These are phyloP conservation scores for Aspergillus ustus DNA, from an alignment of 2,329 filamentous ascomycete genomes.

Conservation along the genomic window DNA sequence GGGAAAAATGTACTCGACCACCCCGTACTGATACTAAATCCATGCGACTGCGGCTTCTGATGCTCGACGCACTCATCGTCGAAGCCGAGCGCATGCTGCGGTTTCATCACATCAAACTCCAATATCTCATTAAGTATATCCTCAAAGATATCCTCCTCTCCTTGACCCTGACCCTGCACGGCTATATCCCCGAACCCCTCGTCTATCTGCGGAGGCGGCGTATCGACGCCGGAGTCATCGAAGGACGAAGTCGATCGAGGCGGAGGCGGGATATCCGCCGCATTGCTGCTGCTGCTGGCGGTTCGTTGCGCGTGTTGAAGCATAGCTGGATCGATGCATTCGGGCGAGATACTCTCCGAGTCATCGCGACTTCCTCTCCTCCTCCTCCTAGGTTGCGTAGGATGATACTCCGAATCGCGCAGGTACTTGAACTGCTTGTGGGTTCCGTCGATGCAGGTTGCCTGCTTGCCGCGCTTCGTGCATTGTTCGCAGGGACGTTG, in stretches of 20 bases:
- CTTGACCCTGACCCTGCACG: background rate
- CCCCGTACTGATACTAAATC: conserved; percentile 1
- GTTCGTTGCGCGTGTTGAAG: no score
- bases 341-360: background rate
- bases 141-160: background rate
- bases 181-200: background rate
- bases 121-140: background rate
- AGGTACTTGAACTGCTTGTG: background rate
- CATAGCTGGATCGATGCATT: background rate
- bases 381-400: background rate
- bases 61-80: background rate
- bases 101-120: background rate
- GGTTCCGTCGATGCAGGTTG: background rate
- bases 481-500: conserved; percentile 4
- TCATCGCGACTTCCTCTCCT: background rate
- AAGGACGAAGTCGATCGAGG: no score
- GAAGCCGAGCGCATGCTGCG: background rate
- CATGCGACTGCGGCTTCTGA: background rate
- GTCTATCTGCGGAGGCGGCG: background rate
- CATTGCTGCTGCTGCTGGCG: no score
- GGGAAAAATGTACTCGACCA: conserved; percentile 9
- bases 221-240: no score
- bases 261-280: background rate
- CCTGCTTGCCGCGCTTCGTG: background rate
- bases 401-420: background rate